Conservation (phyloP, 768 basidiomycete species). For the Rhodotorula graminis region DNA sequence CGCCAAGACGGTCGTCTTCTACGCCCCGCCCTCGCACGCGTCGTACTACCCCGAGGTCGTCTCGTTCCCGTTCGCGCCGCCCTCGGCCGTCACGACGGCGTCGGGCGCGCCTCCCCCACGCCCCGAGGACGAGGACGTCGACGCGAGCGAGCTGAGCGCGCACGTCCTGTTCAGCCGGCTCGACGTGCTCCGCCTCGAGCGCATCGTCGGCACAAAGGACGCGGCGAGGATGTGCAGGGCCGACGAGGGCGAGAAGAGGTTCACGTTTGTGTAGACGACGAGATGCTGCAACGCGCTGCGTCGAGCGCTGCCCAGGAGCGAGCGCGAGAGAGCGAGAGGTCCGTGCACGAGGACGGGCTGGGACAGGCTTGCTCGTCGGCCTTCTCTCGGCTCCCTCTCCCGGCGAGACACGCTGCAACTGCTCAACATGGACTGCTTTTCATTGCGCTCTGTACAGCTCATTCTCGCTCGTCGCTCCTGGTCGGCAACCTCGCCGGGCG, state of each 20-base stretch:
- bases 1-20: constrained; percentile 87
- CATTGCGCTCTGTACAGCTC: no score
- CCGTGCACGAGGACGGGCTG: no score
- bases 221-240: constrained; percentile 47
- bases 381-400: no score
- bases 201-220: constrained; percentile 62
- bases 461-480: no score
- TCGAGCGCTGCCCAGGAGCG: no score
- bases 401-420: no score
- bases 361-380: no score
- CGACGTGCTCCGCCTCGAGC: constrained; percentile 79
- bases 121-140: constrained; percentile 66
- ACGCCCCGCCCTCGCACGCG: constrained; percentile 82
- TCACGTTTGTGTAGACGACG: constrained; percentile 46
- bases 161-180: constrained; percentile 79
- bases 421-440: no score
- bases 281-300: no score
- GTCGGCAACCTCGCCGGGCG: no score
- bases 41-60: constrained; percentile 88
- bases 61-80: constrained; percentile 70
- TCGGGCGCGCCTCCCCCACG: not conserved
- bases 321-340: no score
- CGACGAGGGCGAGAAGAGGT: constrained; percentile 32
- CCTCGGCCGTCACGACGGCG: constrained; percentile 46
- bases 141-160: constrained; percentile 75